Conservation (phyloP, 2,329 filamentous ascomycete species). For the Colletotrichum sp. region DNA sequence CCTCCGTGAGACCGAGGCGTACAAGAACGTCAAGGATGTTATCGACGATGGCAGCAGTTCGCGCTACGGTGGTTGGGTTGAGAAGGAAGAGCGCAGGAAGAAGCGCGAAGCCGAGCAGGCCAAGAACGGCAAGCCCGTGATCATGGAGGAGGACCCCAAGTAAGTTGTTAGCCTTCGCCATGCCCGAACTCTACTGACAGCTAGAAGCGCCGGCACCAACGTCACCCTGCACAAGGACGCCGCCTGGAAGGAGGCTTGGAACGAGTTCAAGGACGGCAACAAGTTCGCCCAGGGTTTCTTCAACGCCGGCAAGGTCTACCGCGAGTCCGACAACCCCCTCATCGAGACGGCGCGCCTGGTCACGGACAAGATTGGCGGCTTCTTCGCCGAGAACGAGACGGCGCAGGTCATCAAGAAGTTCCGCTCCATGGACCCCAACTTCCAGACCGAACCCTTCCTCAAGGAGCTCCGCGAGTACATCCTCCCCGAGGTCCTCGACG, state of each 20-base stretch:
- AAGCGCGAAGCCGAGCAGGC: constrained; percentile 77
- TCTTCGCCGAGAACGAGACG: constrained; percentile 98
- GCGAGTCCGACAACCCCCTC: constrained; percentile 96
- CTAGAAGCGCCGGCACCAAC: constrained; percentile 83
- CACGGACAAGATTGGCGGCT: constrained; percentile 89
- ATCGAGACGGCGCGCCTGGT: constrained; percentile 93
- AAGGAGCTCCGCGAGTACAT: constrained; percentile 98
- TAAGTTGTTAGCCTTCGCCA: constrained; percentile 52
- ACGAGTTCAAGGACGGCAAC: constrained; percentile 89
- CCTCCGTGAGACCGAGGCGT: constrained; percentile 92
- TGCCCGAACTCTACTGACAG: constrained; percentile 33
- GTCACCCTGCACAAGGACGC: constrained; percentile 96
- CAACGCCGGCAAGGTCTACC: constrained; percentile 83
- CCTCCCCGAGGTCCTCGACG: constrained; percentile 93
- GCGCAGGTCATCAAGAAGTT: constrained; percentile 98
- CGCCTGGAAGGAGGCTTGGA: constrained; percentile 98
- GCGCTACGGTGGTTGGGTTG: constrained; percentile 93
- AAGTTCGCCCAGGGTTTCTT: constrained; percentile 89
- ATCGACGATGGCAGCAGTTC: constrained; percentile 98
- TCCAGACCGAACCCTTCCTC: constrained; percentile 94
- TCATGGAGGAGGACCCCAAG: constrained; percentile 85
- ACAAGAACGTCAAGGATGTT: constrained; percentile 91
- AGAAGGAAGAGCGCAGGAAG: constrained; percentile 90
- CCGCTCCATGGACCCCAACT: constrained; percentile 91
- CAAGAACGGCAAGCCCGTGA: constrained; percentile 51